Conservation (phyloP, 2,329 filamentous ascomycete species). For the Verticillium alfalfae region DNA sequence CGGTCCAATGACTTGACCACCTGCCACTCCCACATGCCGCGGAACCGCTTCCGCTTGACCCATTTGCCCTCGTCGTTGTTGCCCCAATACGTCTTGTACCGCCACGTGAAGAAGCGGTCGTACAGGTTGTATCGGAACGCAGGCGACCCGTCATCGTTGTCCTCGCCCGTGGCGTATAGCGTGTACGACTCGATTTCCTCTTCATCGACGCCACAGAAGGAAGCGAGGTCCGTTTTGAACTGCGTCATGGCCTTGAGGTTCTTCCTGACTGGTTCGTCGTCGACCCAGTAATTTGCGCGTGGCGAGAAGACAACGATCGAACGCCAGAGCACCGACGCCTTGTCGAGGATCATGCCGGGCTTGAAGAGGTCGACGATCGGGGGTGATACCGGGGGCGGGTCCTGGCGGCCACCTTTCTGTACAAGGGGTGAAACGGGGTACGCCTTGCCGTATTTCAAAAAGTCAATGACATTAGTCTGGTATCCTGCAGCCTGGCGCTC, state of each 20-base stretch:
- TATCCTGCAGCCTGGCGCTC: not conserved
- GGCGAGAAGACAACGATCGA: not conserved
- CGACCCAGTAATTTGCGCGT: not conserved
- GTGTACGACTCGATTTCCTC: not conserved
- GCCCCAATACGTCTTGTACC: not conserved
- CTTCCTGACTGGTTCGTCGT: not conserved
- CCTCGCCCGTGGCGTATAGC: not conserved
- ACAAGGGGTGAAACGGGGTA: not conserved
- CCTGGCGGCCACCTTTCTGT: not conserved
- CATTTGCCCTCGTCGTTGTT: not conserved
- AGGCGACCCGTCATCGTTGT: not conserved
- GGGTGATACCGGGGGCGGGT: not conserved
- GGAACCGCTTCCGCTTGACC: not conserved
- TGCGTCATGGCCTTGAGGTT: not conserved
- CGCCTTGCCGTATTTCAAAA: not conserved
- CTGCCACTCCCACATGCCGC: not conserved
- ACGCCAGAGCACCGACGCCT: not conserved
- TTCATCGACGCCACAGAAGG: not conserved
- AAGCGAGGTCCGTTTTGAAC: not conserved
- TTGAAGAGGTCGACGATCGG: conserved; percentile 22
- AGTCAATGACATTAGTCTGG: not conserved
- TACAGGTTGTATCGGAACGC: not conserved
- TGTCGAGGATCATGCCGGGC: conserved; percentile 21
- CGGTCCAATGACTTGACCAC: not conserved
- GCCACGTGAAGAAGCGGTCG: not conserved